A percentile compares a stretch with the other conserved stretches of the same genome.
Conservation (phyloP, 176 grass and related monocot genomes). For the Ensete ventricosum region DNA sequence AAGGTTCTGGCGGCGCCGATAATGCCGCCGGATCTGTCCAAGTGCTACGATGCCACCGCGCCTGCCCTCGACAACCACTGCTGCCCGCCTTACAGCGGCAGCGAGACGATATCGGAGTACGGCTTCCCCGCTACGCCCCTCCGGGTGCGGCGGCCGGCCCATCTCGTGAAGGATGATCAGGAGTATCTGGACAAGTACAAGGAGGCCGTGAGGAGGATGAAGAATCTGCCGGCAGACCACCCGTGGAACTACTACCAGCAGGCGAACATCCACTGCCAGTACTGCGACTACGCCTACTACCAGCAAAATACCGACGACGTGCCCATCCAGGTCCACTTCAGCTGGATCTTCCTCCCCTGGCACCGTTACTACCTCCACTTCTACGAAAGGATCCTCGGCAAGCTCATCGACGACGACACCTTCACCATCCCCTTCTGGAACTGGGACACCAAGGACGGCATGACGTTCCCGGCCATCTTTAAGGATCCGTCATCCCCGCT, state of each 20-base stretch:
- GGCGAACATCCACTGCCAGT: conserved; percentile 6
- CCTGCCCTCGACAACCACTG: background rate
- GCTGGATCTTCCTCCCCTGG: background rate
- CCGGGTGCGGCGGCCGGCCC: conserved; percentile 8
- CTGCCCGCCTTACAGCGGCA: conserved; percentile 12
- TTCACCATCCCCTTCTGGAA: background rate
- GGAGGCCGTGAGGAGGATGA: background rate
- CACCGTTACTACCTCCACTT: background rate
- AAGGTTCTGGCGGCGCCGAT: conserved; percentile 13
- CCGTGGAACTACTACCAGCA: conserved; percentile 11
- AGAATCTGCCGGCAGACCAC: background rate
- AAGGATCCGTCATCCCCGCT: background rate
- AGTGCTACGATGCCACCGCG: background rate
- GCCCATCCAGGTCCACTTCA: background rate
- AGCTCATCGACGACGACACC: background rate
- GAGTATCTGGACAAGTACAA: conserved; percentile 13
- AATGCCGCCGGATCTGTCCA: conserved; percentile 21
- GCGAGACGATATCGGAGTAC: background rate
- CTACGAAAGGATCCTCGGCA: background rate
- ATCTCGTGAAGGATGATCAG: background rate
- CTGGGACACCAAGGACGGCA: background rate
- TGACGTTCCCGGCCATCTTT: background rate
- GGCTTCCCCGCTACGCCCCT: background rate
- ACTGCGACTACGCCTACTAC: conserved; percentile 1
- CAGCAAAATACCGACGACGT: background rate